Conservation (phyloP, 371 early-diverging fungal species). For the Mortierella sp. region DNA sequence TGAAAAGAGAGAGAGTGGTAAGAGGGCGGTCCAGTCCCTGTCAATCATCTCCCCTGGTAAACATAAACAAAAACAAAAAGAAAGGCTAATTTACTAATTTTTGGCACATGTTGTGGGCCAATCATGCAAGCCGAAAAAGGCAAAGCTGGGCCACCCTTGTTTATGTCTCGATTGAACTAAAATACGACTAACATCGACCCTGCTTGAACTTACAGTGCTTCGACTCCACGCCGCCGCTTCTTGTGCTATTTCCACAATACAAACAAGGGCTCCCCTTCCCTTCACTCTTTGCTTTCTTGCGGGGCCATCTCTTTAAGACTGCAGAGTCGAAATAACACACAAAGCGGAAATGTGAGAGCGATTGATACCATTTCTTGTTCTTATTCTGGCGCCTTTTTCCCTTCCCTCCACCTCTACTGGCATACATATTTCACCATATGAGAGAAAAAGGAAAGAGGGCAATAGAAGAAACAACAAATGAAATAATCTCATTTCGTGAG, state of each 20-base stretch:
- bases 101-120: background rate
- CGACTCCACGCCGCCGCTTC: background rate
- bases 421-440: background rate
- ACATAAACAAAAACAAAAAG: background rate
- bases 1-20: too few species aligned
- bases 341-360: background rate
- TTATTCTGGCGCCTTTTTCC: too few species aligned
- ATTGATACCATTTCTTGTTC: background rate
- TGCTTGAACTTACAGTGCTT: background rate
- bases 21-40: background rate
- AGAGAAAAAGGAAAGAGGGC: background rate
- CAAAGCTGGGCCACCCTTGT: background rate
- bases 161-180: background rate
- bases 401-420: background rate
- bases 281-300: background rate
- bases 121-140: background rate
- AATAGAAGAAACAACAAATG: background rate
- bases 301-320: background rate
- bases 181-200: background rate
- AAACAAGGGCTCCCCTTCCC: background rate
- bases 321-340: background rate
- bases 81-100: background rate
- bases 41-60: slow-evolving; percentile 1
- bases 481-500: background rate
- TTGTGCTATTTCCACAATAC: background rate